phyloP scores from a whole-genome alignment of 1,139 yeast genomes.

The Trichomonascaceae sp. region DNA sequence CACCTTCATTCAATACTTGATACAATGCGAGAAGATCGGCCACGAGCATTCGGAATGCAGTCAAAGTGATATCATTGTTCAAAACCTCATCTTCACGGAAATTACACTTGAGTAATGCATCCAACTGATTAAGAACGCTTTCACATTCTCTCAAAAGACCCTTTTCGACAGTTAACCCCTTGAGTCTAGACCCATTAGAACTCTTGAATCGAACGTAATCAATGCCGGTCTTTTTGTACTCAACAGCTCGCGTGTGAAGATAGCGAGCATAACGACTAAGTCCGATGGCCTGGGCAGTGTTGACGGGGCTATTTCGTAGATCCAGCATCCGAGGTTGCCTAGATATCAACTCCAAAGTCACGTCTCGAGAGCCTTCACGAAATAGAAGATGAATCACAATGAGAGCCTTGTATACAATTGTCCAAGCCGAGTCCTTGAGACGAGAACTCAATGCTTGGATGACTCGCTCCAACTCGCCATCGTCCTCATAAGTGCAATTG shows the following conservation, averaged over 20 bases:
- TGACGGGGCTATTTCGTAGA: constrained; percentile 30
- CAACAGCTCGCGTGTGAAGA: constrained; percentile 60
- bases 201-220: constrained; percentile 67
- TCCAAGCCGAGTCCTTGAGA: constrained; percentile 78
- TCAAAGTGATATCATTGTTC: constrained; percentile 73
- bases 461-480: constrained; percentile 59
- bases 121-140: constrained; percentile 76
- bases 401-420: constrained; percentile 72
- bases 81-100: constrained; percentile 59
- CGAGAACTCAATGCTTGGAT: constrained; percentile 58
- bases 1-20: constrained; percentile 91
- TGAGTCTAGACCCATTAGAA: constrained; percentile 58
- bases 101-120: constrained; percentile 64
- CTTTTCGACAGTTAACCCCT: constrained; percentile 62
- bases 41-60: constrained; percentile 80
- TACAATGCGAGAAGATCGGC: constrained; percentile 79
- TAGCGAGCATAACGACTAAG: constrained; percentile 68
- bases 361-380: constrained; percentile 78
- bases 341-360: constrained; percentile 59
- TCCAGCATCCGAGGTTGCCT: constrained; percentile 58
- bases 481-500: constrained; percentile 56
- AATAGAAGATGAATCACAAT: constrained; percentile 86
- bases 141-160: constrained; percentile 81
- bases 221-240: constrained; percentile 51
- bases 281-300: constrained; percentile 51